Evolutionary conservation across 805 yeast genomes (phyloP), one percentile per base, ranked within the genome.

Genomic region (Kuraishia hungarica): DNA sequence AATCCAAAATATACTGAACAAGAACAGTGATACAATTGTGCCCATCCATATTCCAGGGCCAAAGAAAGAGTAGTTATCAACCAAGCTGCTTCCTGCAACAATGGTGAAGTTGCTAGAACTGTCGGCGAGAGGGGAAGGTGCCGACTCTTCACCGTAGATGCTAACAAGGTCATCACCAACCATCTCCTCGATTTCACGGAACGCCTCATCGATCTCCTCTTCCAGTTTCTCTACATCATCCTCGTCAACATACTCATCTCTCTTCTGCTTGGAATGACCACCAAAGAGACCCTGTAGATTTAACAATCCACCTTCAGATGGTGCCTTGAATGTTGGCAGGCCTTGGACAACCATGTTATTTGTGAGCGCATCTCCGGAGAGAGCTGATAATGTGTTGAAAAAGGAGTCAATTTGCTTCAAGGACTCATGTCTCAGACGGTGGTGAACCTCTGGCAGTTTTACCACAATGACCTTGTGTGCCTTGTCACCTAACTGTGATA

Each of bases 11-110:
- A 89, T 75, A 39, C 70, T 70, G 21, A 89, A 56, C 59, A 91
- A 72, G 58, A 89, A 68, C 13, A 79, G 67, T 2, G 89, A 75
- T 19, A 89, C 90, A 49, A 92, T 69, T 57, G 86, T 70, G 55
- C 86, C 78, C 84, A 87, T 86, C 72, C 89, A 82, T 57, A 93
- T 74, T 21, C 96, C 97, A 17, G 92, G 84, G 13, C 90, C 79
- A 74, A 89, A 87, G 67, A 83, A 86, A 63, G 79, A 80, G 69
- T 87, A 88, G 57, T 77, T 74, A 56, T 82, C 79, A 68, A 88
- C 86, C 55, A 87, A 69, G 55, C 78, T 77, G 13, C 74, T 69
- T 48, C 61, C 62, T 49, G 59, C 57, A 17, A 50, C 15, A 49
- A 24, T 35, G 3, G 24, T 48, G 23, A 39, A 22, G 28, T 51